Evolutionary conservation across 192 early-diverging fungal genomes (phyloP).

Genomic region (Coemansia furcata): DNA sequence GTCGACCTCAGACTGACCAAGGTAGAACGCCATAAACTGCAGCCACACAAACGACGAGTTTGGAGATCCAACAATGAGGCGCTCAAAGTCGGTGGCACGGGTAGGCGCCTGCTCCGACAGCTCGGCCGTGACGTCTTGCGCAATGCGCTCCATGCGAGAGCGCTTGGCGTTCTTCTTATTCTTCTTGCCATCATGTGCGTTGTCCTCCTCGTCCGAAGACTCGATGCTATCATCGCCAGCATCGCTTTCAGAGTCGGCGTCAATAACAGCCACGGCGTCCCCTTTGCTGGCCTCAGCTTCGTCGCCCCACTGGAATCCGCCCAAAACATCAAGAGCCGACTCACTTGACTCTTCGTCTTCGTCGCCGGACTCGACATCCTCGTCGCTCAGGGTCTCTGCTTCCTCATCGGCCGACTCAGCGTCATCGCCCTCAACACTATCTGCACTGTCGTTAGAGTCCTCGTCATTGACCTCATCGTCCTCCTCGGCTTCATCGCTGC

Average conservation of each 20-base stretch:
- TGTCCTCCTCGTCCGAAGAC: conserved; percentile 53
- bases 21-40: conserved; percentile 99
- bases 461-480: conserved; percentile 5
- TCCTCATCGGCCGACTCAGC: neutral
- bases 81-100: conserved; percentile 84
- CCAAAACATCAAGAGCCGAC: conserved; percentile 35
- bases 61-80: conserved; percentile 89
- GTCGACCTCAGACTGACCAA: conserved; percentile 87
- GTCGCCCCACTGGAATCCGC: conserved; percentile 56
- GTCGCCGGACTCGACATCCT: neutral
- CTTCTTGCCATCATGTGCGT: conserved; percentile 2
- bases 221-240: conserved; percentile 34
- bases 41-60: conserved; percentile 98
- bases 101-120: conserved; percentile 68
- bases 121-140: conserved; percentile 69
- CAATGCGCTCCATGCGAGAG: conserved; percentile 59
- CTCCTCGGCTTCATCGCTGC: conserved; percentile 26
- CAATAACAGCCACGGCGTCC: conserved; percentile 17
- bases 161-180: conserved; percentile 50
- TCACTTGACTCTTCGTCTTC: conserved; percentile 6
- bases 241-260: conserved; percentile 32
- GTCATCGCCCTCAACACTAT: neutral
- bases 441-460: conserved; percentile 11
- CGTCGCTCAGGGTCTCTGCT: neutral
- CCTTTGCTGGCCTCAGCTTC: conserved; percentile 40